Evolutionary conservation across 129 eudicot genomes (phyloP), one percentile per base, ranked within the genome.

Genomic region (Heracleum sosnowskyi): DNA sequence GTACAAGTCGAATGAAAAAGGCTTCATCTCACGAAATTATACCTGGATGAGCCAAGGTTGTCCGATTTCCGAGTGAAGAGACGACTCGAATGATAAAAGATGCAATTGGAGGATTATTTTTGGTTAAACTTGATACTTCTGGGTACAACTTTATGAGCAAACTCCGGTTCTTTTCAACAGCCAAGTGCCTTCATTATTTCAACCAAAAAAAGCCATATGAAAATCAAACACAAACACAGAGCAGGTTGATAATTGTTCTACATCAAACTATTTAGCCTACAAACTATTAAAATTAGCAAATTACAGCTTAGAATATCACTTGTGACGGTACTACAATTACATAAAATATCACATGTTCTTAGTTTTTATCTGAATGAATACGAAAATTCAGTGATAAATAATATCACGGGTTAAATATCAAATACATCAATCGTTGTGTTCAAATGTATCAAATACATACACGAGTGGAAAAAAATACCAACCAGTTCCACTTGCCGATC

Each of bases 401-500:
- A n/a, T n/a, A n/a, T n/a, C n/a, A n/a, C n/a, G n/a, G n/a, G n/a
- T n/a, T n/a, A n/a, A n/a, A n/a, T n/a, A n/a, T n/a, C n/a, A n/a
- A n/a, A n/a, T n/a, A n/a, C n/a, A n/a, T n/a, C n/a, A n/a, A n/a
- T n/a, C n/a, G n/a, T n/a, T n/a, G n/a, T n/a, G n/a, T n/a, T n/a
- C n/a, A n/a, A n/a, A n/a, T n/a, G n/a, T n/a, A n/a, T n/a, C n/a
- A n/a, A n/a, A n/a, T n/a, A n/a, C n/a, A n/a, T n/a, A n/a, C n/a
- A n/a, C n/a, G n/a, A n/a, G 40, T 2, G 5, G 28, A 41, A 20
- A 40, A 60, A 68, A 57, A 20, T n/a, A 11, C 83, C 45, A 37
- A 95, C 98, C 98, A 93, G 60, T 91, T 93, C 98, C 98, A 93
- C 37, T 87, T 87, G 26, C 98, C 98, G 83, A 93, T 89, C 85